These are phyloP conservation scores for Phascolomyces articulosus DNA, from an alignment of 371 early-diverging fungal genomes.

Conservation along the genomic window DNA sequence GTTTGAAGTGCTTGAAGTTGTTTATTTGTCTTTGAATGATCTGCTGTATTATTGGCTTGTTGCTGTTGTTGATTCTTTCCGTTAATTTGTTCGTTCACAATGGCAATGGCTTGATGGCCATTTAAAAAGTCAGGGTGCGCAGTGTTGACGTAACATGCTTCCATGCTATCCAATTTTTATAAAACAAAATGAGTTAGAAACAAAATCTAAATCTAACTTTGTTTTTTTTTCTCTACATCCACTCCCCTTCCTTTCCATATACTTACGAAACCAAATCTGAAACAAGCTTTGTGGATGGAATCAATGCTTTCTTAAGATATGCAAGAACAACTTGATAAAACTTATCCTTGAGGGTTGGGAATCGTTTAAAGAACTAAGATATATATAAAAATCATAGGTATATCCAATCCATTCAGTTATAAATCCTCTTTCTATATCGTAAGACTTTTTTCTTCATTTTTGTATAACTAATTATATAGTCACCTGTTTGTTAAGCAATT, in stretches of 20 bases:
- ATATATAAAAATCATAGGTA: not conserved
- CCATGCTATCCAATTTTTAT: conserved; percentile 69
- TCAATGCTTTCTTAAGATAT: conserved; percentile 88
- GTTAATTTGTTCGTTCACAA: conserved; percentile 85
- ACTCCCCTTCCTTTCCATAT: too few relatives aligned
- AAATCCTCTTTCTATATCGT: not conserved
- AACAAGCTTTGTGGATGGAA: conserved; percentile 94
- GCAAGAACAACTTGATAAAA: conserved; percentile 90
- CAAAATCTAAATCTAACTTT: too few relatives aligned
- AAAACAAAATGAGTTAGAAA: too few relatives aligned
- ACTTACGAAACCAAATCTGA: conserved; percentile 84
- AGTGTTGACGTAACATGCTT: conserved; percentile 96
- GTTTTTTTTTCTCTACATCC: too few relatives aligned
- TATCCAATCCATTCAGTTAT: not conserved
- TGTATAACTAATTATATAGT: not conserved
- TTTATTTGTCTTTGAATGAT: conserved; percentile 29
- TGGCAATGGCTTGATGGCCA: conserved; percentile 94
- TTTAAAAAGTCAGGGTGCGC: conserved; percentile 98
- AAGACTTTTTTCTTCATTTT: not conserved
- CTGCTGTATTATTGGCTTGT: not conserved
- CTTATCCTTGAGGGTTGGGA: conserved; percentile 91
- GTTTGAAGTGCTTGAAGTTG: conserved; percentile 32
- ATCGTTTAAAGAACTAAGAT: conserved; percentile 85
- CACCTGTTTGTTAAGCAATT: conserved; percentile 88
- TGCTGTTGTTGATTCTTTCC: conserved; percentile 33